Evolutionary conservation across 139 green algal species (phyloP).

Genomic region (Pleodorina starrii): DNA sequence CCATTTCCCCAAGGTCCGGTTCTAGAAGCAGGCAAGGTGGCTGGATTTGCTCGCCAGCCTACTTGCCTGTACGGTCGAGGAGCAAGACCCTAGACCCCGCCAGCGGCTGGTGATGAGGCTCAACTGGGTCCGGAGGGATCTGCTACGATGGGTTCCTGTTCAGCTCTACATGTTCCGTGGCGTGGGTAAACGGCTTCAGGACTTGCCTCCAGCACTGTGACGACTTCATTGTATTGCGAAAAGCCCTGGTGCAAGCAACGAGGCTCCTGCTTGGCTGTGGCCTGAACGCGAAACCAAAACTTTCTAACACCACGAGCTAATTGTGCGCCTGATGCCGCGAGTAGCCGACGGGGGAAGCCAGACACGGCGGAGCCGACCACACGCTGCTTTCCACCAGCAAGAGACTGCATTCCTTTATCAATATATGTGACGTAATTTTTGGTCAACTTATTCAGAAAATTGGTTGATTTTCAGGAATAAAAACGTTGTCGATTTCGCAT

Average conservation of each 20-base stretch:
- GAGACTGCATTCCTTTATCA: neutral
- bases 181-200: too few species aligned
- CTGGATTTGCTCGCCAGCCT: too few species aligned
- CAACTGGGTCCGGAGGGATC: neutral
- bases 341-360: neutral
- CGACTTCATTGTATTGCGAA: conserved; percentile 14
- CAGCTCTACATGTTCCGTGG: too few species aligned
- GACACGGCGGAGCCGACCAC: too few species aligned
- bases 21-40: too few species aligned
- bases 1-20: too few species aligned
- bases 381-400: neutral
- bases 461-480: neutral
- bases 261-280: neutral
- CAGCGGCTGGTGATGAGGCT: neutral
- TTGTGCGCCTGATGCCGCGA: neutral
- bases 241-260: conserved; percentile 25
- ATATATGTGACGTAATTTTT: neutral
- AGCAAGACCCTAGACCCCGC: neutral
- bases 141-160: neutral
- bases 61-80: neutral
- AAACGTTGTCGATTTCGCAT: too few species aligned
- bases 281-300: neutral
- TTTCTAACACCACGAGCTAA: neutral
- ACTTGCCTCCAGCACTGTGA: conserved; percentile 8
- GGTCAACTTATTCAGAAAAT: neutral